Evolutionary conservation across 495 filamentous ascomycete species (phyloP), one percentile per base, ranked within the genome.

Genomic region (Aspergillus hancockii): DNA sequence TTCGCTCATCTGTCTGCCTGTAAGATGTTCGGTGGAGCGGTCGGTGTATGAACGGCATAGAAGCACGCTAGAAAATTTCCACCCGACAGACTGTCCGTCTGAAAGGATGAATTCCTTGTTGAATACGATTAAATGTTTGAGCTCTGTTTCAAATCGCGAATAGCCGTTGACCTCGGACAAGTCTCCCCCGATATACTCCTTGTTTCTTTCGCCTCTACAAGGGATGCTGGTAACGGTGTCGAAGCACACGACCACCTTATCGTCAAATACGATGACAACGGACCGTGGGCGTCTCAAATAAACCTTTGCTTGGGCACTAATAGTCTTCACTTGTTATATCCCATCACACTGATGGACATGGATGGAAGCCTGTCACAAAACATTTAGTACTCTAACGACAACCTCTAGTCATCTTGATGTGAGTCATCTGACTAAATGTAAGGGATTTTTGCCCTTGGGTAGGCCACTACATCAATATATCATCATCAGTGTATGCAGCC

Each of bases 51-150:
- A 58, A 58, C 58, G 52, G 50, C 58, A 55, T 64, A 30, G 63
- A 60, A 65, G 59, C 57, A 55, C 63, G 63, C 63, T 65, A 65
- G 63, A 65, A 65, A 65, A 65, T 49, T 47, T 31, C 36, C 41
- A 60, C 59, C 59, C 54, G 59, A 60, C 34, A 19, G 31, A 19
- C 41, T 55, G 32, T 38, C 40, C 30, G 31, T 52, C 47, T 40
- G 40, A 25, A 31, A 51, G 51, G 34, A 31, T 23, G n/a, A 36
- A 22, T 30, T 19, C 9, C 32, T 41, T 52, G 38, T 45, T 52
- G 25, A 16, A 4, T 45, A 18, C 16, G 5, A 19, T 25, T 14
- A 43, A 25, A 34, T 58, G 34, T 21, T 43, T 45, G 41, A 45
- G 9, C n/a, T 3, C 8, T 5, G 43, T 47, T 23, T 47, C 43